Conservation (phyloP, 116 monocot species). For the Papilionanthe hybrid region DNA sequence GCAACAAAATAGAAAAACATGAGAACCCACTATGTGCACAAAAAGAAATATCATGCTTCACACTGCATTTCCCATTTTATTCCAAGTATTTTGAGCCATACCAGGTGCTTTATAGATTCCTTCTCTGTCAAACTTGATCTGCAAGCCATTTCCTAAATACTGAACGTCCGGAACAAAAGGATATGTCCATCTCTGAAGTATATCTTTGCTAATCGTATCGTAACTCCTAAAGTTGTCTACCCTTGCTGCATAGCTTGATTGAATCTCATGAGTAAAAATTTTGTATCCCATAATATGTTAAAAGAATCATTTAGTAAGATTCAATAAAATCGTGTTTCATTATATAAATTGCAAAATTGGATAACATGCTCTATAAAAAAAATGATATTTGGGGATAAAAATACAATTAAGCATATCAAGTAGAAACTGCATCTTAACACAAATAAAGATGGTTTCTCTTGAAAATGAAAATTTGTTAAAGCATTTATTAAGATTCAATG, state of each 20-base stretch:
- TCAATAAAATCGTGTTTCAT: background rate
- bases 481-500: too few species aligned
- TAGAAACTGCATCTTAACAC: too few species aligned
- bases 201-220: constrained; percentile 92
- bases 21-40: background rate
- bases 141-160: constrained; percentile 41
- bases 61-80: background rate
- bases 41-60: background rate
- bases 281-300: constrained; percentile 92
- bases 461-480: too few species aligned
- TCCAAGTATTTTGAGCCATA: constrained; percentile 18
- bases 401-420: too few species aligned
- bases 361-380: too few species aligned
- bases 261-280: constrained; percentile 94
- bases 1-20: background rate
- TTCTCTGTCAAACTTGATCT: constrained; percentile 56
- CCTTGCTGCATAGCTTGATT: constrained; percentile 89
- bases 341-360: constrained; percentile 1
- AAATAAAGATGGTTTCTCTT: too few species aligned
- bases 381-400: too few species aligned
- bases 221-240: constrained; percentile 94
- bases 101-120: constrained; percentile 81
- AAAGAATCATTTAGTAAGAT: background rate
- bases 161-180: constrained; percentile 88
- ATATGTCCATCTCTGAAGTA: constrained; percentile 92